phyloP scores from a whole-genome alignment of 352 stramenopile species.

The Phytophthora multivora region DNA sequence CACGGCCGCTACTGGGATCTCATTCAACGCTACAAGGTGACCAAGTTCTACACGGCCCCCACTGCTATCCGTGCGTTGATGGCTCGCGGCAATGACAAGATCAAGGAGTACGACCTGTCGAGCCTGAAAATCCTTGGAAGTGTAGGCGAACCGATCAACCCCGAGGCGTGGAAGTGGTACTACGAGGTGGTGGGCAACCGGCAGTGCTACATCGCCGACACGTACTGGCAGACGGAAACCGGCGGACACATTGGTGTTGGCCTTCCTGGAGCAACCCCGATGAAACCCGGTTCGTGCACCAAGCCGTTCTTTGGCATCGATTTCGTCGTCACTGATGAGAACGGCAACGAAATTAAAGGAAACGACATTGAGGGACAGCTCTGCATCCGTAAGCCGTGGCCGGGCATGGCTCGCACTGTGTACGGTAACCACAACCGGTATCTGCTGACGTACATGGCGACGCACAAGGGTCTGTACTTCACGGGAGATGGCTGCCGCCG shows the following conservation, averaged over 20 bases:
- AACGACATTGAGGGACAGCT: conserved; percentile 93
- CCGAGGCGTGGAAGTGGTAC: conserved; percentile 97
- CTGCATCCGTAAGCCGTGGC: conserved; percentile 95
- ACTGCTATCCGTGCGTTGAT: conserved; percentile 99
- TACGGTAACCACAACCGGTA: conserved; percentile 96
- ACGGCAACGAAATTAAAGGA: conserved; percentile 89
- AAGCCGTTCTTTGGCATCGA: conserved; percentile 98
- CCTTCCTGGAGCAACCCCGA: conserved; percentile 89
- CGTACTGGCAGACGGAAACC: conserved; percentile 99
- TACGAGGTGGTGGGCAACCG: conserved; percentile 92
- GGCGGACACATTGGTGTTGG: conserved; percentile 96
- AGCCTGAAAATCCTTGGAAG: conserved; percentile 95
- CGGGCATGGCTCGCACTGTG: conserved; percentile 95
- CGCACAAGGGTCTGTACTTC: conserved; percentile 98
- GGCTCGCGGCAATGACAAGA: conserved; percentile 92
- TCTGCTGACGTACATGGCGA: conserved; percentile 95
- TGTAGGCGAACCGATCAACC: conserved; percentile 99
- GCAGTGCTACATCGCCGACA: conserved; percentile 95
- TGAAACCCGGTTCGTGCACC: conserved; percentile 93
- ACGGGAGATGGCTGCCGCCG: conserved; percentile 90
- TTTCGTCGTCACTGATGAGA: conserved; percentile 79
- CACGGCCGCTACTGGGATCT: conserved; percentile 96
- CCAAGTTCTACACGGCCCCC: conserved; percentile 93
- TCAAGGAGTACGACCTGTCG: conserved; percentile 75
- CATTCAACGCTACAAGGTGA: conserved; percentile 97